Evolutionary conservation across 164 flowering plant genomes (phyloP).

Genomic region (Chimonanthus praecox): DNA sequence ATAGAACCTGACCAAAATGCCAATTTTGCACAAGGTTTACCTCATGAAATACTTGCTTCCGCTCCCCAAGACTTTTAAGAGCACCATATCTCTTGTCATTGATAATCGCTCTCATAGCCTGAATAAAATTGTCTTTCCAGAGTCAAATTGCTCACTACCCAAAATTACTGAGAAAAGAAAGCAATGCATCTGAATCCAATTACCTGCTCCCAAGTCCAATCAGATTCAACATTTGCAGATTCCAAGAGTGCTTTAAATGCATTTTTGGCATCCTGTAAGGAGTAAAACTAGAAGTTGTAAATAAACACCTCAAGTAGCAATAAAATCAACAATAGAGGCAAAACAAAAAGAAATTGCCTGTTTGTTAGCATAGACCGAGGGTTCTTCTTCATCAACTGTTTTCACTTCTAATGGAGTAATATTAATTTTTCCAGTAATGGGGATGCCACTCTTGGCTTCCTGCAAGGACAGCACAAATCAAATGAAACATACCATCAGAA

Average conservation of each 20-base stretch:
- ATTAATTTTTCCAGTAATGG: constrained; percentile 62
- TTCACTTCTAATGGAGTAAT: constrained; percentile 64
- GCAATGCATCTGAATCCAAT: background rate
- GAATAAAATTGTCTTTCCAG: constrained; percentile 8
- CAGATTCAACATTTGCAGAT: constrained; percentile 84
- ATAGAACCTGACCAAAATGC: background rate
- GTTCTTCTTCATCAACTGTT: constrained; percentile 75
- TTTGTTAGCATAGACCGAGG: constrained; percentile 69
- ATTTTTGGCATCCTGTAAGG: constrained; percentile 81
- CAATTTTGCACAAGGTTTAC: constrained; percentile 25
- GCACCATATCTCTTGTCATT: constrained; percentile 97
- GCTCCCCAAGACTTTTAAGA: constrained; percentile 85
- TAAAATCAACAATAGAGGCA: background rate
- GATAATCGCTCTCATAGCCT: constrained; percentile 87
- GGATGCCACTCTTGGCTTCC: constrained; percentile 72
- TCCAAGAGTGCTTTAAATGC: constrained; percentile 91
- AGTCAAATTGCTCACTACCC: background rate
- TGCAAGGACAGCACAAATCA: constrained; percentile 12
- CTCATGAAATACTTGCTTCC: constrained; percentile 98
- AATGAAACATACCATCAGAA: no score
- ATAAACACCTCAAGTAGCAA: no score
- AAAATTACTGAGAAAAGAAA: background rate
- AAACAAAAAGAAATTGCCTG: constrained; percentile 38
- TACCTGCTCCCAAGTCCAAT: constrained; percentile 99
- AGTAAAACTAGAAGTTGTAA: background rate